Evolutionary conservation across 805 yeast genomes (phyloP).

Genomic region (Candida pseudoglaebosa): DNA sequence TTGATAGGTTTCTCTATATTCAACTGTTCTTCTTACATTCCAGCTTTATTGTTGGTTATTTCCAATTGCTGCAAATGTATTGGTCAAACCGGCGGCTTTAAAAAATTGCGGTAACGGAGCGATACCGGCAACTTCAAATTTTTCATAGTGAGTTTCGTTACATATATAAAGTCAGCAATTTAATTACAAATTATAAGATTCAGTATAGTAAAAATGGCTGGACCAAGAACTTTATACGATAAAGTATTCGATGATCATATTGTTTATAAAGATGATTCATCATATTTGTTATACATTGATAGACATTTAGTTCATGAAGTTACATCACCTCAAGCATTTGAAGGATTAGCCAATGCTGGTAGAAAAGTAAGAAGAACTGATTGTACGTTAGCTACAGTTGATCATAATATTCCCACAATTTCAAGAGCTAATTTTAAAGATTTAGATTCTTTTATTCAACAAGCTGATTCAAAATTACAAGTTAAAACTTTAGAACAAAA

Average conservation of each 20-base stretch:
- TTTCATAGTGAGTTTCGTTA: neutral
- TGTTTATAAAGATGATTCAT: constrained; percentile 86
- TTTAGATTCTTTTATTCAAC: constrained; percentile 76
- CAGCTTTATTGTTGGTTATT: too few species aligned
- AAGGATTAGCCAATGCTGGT: constrained; percentile 84
- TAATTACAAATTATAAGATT: neutral
- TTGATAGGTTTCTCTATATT: too few species aligned
- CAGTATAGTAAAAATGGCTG: constrained; percentile 13
- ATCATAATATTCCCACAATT: constrained; percentile 94
- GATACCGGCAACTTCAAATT: constrained; percentile 9
- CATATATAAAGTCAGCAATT: constrained; percentile 6
- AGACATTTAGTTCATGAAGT: constrained; percentile 98
- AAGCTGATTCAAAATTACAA: constrained; percentile 89
- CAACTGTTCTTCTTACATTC: too few species aligned
- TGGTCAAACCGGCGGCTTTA: constrained; percentile 3
- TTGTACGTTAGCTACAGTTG: constrained; percentile 92
- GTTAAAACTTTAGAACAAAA: constrained; percentile 90
- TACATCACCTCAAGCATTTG: constrained; percentile 98
- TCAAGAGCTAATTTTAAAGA: constrained; percentile 75
- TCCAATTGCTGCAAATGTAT: neutral
- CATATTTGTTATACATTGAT: constrained; percentile 85
- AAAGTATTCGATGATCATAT: constrained; percentile 94
- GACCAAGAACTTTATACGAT: constrained; percentile 81
- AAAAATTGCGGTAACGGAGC: constrained; percentile 7
- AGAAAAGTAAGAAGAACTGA: constrained; percentile 88